These are phyloP conservation scores for Smallanthus sonchifolius DNA, from an alignment of 129 eudicot species.

Conservation along the genomic window DNA sequence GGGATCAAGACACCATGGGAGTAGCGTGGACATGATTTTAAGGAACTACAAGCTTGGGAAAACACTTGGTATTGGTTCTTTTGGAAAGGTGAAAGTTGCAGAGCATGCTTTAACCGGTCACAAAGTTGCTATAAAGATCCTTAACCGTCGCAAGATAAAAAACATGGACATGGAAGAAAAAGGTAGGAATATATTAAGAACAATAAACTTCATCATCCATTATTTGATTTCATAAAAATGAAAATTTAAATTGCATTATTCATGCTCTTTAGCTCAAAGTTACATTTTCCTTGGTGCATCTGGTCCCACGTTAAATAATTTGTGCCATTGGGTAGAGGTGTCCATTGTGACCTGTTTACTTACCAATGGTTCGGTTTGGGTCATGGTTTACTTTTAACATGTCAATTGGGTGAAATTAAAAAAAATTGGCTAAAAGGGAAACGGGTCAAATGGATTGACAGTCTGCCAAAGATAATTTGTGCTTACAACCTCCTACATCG, in stretches of 20 bases:
- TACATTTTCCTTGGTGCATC: neutral
- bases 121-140: constrained; percentile 96
- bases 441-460: neutral
- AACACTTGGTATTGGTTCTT: constrained; percentile 96
- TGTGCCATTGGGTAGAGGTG: neutral
- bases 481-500: neutral
- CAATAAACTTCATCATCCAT: neutral
- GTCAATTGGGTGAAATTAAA: neutral
- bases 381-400: neutral
- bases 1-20: constrained; percentile 66
- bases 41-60: constrained; percentile 91
- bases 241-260: neutral
- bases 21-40: constrained; percentile 59
- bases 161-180: constrained; percentile 99
- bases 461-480: neutral
- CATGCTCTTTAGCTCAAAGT: neutral
- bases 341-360: neutral
- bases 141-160: constrained; percentile 86
- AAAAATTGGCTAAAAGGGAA: neutral
- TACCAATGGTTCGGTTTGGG: neutral
- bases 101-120: constrained; percentile 84
- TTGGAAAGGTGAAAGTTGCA: constrained; percentile 93
- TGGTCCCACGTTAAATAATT: neutral
- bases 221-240: neutral
- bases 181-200: constrained; percentile 37